Evolutionary conservation across 148 eudicot species (phyloP).

Genomic region (Fagopyrum tataricum): DNA sequence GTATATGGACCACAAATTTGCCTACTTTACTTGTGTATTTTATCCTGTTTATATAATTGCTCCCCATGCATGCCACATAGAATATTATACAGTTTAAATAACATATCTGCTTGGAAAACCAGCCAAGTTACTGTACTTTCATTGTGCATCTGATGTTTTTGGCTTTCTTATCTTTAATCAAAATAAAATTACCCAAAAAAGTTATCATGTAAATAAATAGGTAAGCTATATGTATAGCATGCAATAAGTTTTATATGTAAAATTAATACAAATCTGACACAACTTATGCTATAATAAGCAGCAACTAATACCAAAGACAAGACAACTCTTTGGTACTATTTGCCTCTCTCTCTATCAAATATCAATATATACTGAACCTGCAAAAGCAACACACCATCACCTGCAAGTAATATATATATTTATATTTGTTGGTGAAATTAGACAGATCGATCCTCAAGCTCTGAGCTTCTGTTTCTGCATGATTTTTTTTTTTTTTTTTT

Average conservation of each 20-base stretch:
- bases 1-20: conserved; percentile 10
- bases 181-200: too few species aligned
- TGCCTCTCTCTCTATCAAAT: too few species aligned
- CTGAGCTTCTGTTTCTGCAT: not conserved
- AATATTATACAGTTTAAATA: not conserved
- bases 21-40: not conserved
- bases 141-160: too few species aligned
- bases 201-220: too few species aligned
- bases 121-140: too few species aligned
- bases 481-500: too few species aligned
- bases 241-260: not conserved
- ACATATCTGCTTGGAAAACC: too few species aligned
- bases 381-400: not conserved
- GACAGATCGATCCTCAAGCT: not conserved
- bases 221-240: not conserved
- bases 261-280: not conserved
- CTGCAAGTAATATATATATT: not conserved
- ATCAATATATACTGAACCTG: too few species aligned
- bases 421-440: not conserved
- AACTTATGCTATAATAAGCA: not conserved
- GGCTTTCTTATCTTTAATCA: too few species aligned
- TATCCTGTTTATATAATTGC: not conserved
- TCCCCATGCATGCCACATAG: conserved; percentile 9
- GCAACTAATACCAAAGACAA: not conserved
- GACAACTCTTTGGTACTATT: conserved; percentile 1